Evolutionary conservation across 2,329 filamentous ascomycete genomes (phyloP), one percentile per base, ranked within the genome.

Genomic region (Westerdykella aurantiaca): DNA sequence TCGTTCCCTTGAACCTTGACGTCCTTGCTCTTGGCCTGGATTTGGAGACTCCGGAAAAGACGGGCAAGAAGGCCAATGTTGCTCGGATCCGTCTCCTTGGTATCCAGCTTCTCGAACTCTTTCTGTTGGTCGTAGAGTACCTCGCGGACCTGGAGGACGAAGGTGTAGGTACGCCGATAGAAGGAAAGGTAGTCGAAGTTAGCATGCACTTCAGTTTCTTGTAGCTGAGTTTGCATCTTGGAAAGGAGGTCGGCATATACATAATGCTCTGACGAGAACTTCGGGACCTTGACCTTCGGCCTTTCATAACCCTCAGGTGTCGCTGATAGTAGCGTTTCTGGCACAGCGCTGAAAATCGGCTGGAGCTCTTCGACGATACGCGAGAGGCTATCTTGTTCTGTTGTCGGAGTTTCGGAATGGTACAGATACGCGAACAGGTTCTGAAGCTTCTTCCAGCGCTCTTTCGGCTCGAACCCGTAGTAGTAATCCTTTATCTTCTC

Each of bases 181-280:
- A 56, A 49, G 11, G 45, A 39, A 7, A 55, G 51, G 33, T 56
- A 54, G 35, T 58, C 54, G 43, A 57, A 58, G 37, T 47, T 43
- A 14, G 39, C 46, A 33, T 56, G 48, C 4, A 56, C 17, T 35
- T 58, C 52, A 10, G 48, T 33, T 5, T 39, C 41, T 21, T 42
- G 37, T 23, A 57, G 45, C 25, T 43, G 37, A 9, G 37, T 31
- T n/a, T 39, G 34, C 39, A 48, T 48, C 10, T 31, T 37, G 2
- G 12, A 25, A 10, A 58, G 39, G 2, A 50, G 41, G 2, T 39
- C 29, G 9, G 43, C 37, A 17, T 53, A 43, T 2, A 33, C 37
- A 12, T 40, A 17, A 2, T 45, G 38, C 6, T 35, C 21, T 9
- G 40, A 21, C 7, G 37, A 16, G 16, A 54, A 49, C 21, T 52